Evolutionary conservation across 1,284 basidiomycete species (phyloP), one percentile per base, ranked within the genome.

Genomic region (Pseudomicrostroma phylloplanum): DNA sequence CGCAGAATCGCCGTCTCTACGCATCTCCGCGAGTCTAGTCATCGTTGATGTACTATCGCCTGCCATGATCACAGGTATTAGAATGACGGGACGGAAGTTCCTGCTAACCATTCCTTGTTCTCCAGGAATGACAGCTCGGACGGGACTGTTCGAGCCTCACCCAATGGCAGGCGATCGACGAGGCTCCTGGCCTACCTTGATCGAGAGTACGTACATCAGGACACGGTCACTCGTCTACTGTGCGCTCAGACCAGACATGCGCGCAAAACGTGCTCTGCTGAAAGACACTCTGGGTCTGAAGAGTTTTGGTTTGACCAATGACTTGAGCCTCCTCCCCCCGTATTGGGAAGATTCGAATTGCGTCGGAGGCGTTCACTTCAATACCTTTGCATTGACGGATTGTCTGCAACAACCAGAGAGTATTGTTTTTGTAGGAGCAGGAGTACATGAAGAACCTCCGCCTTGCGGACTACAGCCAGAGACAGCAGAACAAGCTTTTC

Each of bases 1-100:
- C 30, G 30, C 4, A 36, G 30, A 9, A 36, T 9, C 30, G 30
- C 30, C 30, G n/a, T 36, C 30, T 36, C 4, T 36, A 36, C 9
- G 30, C 4, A 36, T 4, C 48, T 40, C 25, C 9, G 23, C 17
- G 12, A 1, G 26, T 11, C 25, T 46, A 68, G 67, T 70, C 21
- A 67, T 66, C 23, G 70, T 70, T 21, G 71, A 73, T 26, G 67
- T 64, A n/a, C 67, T 73, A 11, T 72, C 70, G 6, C 68, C 71
- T 6, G 65, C 64, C 23, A 63, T 71, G 17, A 64, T 73, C 26
- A 67, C 67, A 36, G 71, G 68, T n/a, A 64, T 61, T 25, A 69
- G 71, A n/a, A 63, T 73, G 56, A 70, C 66, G 3, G 66, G 67
- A 9, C 59, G 70, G 7, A 63, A 64, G 1, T 73, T 60, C 55